Evolutionary conservation across 495 filamentous ascomycete species (phyloP).

Genomic region (Penicillium subrubescens): DNA sequence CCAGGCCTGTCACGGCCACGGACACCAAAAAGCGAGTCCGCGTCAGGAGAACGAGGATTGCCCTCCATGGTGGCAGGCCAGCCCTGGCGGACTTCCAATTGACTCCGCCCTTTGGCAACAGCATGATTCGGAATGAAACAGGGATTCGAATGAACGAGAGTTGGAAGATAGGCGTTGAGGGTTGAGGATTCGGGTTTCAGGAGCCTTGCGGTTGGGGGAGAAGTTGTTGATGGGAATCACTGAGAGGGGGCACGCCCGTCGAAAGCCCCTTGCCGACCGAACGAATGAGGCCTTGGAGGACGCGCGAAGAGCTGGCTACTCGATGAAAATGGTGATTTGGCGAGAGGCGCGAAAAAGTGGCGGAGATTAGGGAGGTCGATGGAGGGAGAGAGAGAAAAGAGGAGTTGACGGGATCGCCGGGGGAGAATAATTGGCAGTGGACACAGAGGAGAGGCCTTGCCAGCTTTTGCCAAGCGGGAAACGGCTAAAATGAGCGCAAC

Average conservation of each 20-base stretch:
- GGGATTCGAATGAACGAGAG: constrained; percentile 6
- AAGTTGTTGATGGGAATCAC: constrained; percentile 12
- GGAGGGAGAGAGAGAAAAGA: constrained; percentile 15
- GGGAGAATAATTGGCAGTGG: constrained; percentile 13
- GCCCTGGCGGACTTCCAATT: constrained; percentile 90
- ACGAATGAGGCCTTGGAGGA: constrained; percentile 34
- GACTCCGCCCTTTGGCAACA: constrained; percentile 85
- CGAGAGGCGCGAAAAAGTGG: constrained; percentile 8
- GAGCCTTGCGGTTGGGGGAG: constrained; percentile 25
- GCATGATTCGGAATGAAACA: constrained; percentile 45
- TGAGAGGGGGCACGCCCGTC: constrained; percentile 18
- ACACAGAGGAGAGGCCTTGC: background rate
- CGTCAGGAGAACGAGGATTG: constrained; percentile 74
- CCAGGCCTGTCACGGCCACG: constrained; percentile 67
- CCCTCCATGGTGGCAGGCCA: constrained; percentile 78
- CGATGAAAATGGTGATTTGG: constrained; percentile 1
- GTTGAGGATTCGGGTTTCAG: constrained; percentile 12
- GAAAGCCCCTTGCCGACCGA: constrained; percentile 32
- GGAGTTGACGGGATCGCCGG: constrained; percentile 31
- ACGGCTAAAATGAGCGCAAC: constrained; percentile 12
- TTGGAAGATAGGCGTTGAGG: constrained; percentile 4
- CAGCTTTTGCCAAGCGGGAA: constrained; percentile 16
- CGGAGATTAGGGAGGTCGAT: constrained; percentile 1
- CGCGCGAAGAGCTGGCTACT: constrained; percentile 13
- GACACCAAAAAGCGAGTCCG: constrained; percentile 79